Evolutionary conservation across 1,284 basidiomycete genomes (phyloP), one percentile per base, ranked within the genome.

Genomic region (Ganoderma resinaceum): DNA sequence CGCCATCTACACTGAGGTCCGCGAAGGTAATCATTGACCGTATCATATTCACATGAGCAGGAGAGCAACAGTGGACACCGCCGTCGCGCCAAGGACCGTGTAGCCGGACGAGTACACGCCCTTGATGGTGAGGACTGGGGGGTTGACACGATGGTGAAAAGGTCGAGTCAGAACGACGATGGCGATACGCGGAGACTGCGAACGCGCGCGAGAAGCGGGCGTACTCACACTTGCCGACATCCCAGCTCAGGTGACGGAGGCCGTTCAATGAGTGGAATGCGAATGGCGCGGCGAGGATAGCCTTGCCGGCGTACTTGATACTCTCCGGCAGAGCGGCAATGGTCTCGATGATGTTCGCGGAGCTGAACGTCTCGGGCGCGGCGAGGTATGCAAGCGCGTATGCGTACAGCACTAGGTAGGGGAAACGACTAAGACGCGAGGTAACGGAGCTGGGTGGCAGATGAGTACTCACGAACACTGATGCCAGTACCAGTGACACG

Each of bases 241-340:
- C 97, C 97, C 98, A 99, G 33, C 83, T 81, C 76, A 99, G 84
- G 86, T 99, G 97, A 62, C 97, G 89, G 63, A 99, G 71, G 6
- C 97, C 97, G 81, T 99, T 99, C 80, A 90, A 88, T 8, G 89
- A 87, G 84, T 99, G 97, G 89, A 92, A 98, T 38, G 94, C 89
- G 79, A 97, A 96, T 1, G 96, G 94, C 6, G 88, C 85, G 26
- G 95, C 95, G 57, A 97, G 85, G 67, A 94, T 76, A 59, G 88
- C 81, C 82, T 98, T 98, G 70, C 86, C 90, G 11, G 87, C 80
- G 67, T 90, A 87, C 82, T 97, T 97, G 74, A 92, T 82, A 72
- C 85, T 87, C 14, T 89, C 89, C 6, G 94, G 95, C 26, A 96
- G 83, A 29, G 85, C 82, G 5, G 87, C 83, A 63, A 94, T 89